These are phyloP conservation scores for Galium porrigens DNA, from an alignment of 305 asterid genomes.

Conservation along the genomic window DNA sequence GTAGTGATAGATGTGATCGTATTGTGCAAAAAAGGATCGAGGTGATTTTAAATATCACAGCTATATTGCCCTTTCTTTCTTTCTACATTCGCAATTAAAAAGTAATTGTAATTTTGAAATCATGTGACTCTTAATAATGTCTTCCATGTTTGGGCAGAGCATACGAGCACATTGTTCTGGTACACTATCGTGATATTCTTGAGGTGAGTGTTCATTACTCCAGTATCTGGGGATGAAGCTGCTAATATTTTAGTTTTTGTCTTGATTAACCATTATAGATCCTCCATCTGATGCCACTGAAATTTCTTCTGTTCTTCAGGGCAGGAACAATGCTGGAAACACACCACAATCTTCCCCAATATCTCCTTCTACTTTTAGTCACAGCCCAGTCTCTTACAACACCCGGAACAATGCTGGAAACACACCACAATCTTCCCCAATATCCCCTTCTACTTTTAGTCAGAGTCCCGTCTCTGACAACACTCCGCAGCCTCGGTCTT, in stretches of 20 bases:
- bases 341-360: constrained; percentile 35
- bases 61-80: background rate
- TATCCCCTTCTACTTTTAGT: constrained; percentile 32
- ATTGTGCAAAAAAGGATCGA: too few species aligned
- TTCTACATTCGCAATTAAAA: background rate
- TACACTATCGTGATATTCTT: constrained; percentile 80
- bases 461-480: constrained; percentile 43
- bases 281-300: constrained; percentile 7
- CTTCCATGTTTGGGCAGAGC: constrained; percentile 41
- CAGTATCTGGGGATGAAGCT: background rate
- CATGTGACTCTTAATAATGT: constrained; percentile 3
- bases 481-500: constrained; percentile 39
- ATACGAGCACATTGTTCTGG: constrained; percentile 85
- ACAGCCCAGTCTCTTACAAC: constrained; percentile 31
- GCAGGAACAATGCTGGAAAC: constrained; percentile 37
- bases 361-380: constrained; percentile 37
- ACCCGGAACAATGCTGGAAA: constrained; percentile 29
- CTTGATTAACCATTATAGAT: constrained; percentile 1
- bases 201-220: constrained; percentile 40
- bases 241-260: background rate
- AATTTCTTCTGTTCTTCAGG: constrained; percentile 30
- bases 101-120: background rate
- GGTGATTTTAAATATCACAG: background rate
- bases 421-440: constrained; percentile 34
- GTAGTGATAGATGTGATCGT: background rate